Evolutionary conservation across 768 basidiomycete species (phyloP), one percentile per base, ranked within the genome.

Genomic region (Panellus pusillus): DNA sequence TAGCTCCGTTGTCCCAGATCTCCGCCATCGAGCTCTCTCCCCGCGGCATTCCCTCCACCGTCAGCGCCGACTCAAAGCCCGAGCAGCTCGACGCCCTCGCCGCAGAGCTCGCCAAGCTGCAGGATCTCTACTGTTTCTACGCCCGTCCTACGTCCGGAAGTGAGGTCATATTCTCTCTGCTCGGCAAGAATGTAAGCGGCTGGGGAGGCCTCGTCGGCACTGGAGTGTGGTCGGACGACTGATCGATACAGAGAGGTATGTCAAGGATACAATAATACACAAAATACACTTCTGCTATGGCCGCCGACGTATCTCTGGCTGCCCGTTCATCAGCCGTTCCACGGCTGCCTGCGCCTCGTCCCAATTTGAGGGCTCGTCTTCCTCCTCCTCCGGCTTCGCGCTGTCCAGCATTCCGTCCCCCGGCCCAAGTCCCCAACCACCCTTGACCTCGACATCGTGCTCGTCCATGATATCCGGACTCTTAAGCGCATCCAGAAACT

Each of bases 371-470:
- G 72, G 84, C 19, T 86, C 85, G 7, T 87, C 84, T 32, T 87
- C 86, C 6, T 86, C 85, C 3, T 79, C 84, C 17, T 80, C 71
- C 18, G 72, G 69, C 62, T 73, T 80, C 14, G 60, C 68, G 18
- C 61, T 65, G 45, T 81, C 82, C 49, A 81, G 80, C 54, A 81
- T 74, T 24, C 82, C 50, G 1, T 37, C 52, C 2, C 56, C 81
- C 6, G 73, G 79, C 7, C 86, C 89, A 2, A 89, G 71, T 3
- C 87, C 89, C 88, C 88, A 91, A 13, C 88, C 88, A 12, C 86
- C 85, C n/a, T 80, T 83, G 14, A 75, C 78, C 36, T 78, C 71
- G 6, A 70, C 53, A 38, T 67, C 64, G 11, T 70, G 60, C 12
- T 64, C 61, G 12, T 78, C 80, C 9, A 74, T 57, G 62, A 24